Base-by-base conservation (phyloP, 75 land plant genomes). In the Selaginella moellendorffii region DNA sequence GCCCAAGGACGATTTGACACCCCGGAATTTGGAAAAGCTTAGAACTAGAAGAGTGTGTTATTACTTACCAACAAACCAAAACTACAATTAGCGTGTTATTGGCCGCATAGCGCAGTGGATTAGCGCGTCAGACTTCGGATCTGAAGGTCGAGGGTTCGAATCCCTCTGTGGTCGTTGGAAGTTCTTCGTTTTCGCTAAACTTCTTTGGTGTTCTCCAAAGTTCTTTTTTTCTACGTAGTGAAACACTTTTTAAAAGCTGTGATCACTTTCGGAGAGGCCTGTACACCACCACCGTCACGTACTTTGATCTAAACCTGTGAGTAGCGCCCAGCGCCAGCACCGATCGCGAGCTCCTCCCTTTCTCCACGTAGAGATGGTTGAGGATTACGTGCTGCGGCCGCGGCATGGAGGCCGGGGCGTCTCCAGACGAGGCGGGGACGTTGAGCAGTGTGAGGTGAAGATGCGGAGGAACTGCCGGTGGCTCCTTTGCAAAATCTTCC, bases 331-430 rank as follows among this genome's bases (percentile, higher is more conserved):
- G 78, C 26, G 83, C 97, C 59, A 91, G 86, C 0, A 85, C 85
- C 0, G 97, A 71, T 23, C 80, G 66, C 23, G 81, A 71, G 30
- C 63, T 66, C 67, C 80, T 84, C 31, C 79, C 65, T 65, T 83
- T 83, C 67, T 87, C 97, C 27, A 87, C 82, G 66, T 82, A 91
- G 14, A 91, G 81, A 71, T 91, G 97, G 54, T 91, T 91, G 51
- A 91, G 67, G 59, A 77, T 77, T 54, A 82, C 88, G 70, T 79
- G 86, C 26, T 87, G 88, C 0, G 97, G 97, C 23, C 56, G 62
- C 19, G 93, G 83, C 36, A 87, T 75, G 54, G 63, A 62, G 27
- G 59, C 80, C 14, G 76, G 42, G 22, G 76, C 42, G 62, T 91
- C 95, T 61, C 52, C 66, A 64, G 46, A 14, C 10, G 61, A 72